Conservation (phyloP, 2,329 filamentous ascomycete genomes). For the Byssothecium circinans region DNA sequence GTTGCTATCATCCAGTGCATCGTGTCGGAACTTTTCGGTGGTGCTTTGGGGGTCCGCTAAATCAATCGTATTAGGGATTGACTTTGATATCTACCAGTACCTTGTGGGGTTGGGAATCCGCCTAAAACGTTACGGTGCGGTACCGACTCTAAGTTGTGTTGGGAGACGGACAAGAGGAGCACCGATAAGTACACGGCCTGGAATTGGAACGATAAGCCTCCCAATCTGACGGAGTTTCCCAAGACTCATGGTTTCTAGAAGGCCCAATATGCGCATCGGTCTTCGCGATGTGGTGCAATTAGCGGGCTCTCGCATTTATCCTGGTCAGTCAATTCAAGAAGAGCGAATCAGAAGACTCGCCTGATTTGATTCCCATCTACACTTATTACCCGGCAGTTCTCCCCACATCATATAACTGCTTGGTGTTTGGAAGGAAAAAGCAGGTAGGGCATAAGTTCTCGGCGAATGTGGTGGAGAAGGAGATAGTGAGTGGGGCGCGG, state of each 20-base stretch:
- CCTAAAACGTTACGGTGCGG: too few species aligned
- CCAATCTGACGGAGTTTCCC: background rate
- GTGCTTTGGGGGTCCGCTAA: too few species aligned
- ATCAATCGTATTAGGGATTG: too few species aligned
- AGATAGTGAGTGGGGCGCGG: background rate
- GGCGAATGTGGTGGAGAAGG: background rate
- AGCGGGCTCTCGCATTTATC: conserved; percentile 1
- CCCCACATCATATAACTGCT: background rate
- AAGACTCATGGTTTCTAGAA: background rate
- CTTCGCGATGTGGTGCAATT: background rate
- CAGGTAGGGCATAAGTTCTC: background rate
- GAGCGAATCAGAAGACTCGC: conserved; percentile 5
- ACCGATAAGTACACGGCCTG: background rate
- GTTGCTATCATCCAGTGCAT: conserved; percentile 9
- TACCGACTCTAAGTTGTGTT: background rate
- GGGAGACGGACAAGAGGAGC: background rate
- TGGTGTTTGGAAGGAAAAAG: background rate
- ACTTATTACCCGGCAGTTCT: conserved; percentile 8
- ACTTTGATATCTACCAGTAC: background rate
- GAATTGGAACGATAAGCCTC: background rate
- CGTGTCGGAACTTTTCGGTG: background rate
- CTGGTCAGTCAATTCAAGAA: background rate
- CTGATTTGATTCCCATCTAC: conserved; percentile 6
- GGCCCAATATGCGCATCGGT: background rate
- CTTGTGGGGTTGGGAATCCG: too few species aligned